A percentile compares a stretch with the other conserved stretches of the same genome.
phyloP scores from a whole-genome alignment of 352 stramenopile genomes.

The Thalassiosira hispida region DNA sequence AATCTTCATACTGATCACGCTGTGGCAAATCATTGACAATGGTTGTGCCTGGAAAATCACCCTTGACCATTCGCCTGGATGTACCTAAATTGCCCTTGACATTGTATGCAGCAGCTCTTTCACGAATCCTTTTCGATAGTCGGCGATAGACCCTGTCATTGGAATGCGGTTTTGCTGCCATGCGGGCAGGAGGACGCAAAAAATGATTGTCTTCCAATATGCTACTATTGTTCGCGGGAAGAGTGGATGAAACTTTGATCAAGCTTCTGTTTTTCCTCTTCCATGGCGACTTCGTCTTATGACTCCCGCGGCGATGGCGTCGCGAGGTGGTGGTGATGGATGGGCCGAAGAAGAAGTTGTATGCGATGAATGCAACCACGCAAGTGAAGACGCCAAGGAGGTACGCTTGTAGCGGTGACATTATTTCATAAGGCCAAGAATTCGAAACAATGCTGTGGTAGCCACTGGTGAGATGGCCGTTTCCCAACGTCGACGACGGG shows the following conservation, averaged over 20 bases:
- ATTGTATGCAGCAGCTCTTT: background rate
- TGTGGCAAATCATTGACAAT: background rate
- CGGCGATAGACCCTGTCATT: slow-evolving; percentile 14
- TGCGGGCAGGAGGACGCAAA: slow-evolving; percentile 3
- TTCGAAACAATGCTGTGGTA: slow-evolving; percentile 3
- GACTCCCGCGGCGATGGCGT: background rate
- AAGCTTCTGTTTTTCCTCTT: background rate
- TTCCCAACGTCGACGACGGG: background rate
- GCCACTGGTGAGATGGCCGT: background rate
- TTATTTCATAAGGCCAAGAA: slow-evolving; percentile 17
- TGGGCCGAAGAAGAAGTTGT: slow-evolving; percentile 13
- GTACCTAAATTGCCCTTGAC: background rate
- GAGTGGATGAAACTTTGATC: background rate
- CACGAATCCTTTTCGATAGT: slow-evolving; percentile 8
- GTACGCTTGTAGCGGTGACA: slow-evolving; percentile 39
- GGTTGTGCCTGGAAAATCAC: background rate
- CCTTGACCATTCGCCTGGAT: background rate
- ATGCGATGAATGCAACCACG: slow-evolving; percentile 4
- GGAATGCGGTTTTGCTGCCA: slow-evolving; percentile 2
- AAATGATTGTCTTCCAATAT: background rate
- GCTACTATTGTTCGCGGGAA: background rate
- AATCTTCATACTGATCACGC: background rate
- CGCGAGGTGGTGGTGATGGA: background rate
- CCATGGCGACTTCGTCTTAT: slow-evolving; percentile 4
- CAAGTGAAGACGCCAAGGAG: slow-evolving; percentile 29